Evolutionary conservation across 2,329 filamentous ascomycete species (phyloP).

Genomic region (Sordariomycetes sp.): DNA sequence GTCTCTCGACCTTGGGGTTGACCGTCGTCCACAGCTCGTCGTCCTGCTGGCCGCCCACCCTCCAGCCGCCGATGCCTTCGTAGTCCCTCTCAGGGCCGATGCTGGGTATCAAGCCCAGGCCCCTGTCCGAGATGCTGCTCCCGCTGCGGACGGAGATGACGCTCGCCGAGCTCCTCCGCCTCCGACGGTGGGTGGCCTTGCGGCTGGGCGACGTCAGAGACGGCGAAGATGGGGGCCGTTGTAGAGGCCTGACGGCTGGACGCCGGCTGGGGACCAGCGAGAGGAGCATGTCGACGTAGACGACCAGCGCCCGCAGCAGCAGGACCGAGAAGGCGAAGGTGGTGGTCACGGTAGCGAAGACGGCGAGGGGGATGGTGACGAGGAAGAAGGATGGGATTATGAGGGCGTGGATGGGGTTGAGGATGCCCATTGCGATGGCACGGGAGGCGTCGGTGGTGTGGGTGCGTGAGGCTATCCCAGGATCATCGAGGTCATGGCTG

Average conservation of each 20-base stretch:
- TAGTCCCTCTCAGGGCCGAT: constrained; percentile 46
- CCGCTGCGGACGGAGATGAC: constrained; percentile 20
- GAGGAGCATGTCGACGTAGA: constrained; percentile 54
- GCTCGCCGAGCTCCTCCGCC: constrained; percentile 23
- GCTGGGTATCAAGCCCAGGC: constrained; percentile 33
- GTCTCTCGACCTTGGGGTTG: constrained; percentile 37
- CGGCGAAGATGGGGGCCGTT: constrained; percentile 20
- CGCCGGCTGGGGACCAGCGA: constrained; percentile 48
- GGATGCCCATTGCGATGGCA: constrained; percentile 35
- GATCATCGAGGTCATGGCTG: no score
- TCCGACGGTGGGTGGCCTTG: constrained; percentile 14
- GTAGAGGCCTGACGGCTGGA: no score
- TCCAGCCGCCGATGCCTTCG: constrained; percentile 50
- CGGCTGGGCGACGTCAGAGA: not conserved
- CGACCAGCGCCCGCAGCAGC: constrained; percentile 47
- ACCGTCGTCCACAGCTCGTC: constrained; percentile 42
- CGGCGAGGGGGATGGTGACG: constrained; percentile 52
- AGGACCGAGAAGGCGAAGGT: constrained; percentile 52
- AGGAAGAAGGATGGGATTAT: constrained; percentile 54
- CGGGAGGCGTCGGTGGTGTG: not conserved
- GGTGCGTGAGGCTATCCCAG: not conserved
- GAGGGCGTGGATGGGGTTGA: constrained; percentile 46
- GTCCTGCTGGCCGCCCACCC: constrained; percentile 26
- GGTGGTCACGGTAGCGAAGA: constrained; percentile 56
- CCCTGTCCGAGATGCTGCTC: constrained; percentile 24